A percentile compares a stretch with the other conserved stretches of the same genome.
phyloP scores from a whole-genome alignment of 1,284 basidiomycete species.

The Taiwanofungus camphoratus region DNA sequence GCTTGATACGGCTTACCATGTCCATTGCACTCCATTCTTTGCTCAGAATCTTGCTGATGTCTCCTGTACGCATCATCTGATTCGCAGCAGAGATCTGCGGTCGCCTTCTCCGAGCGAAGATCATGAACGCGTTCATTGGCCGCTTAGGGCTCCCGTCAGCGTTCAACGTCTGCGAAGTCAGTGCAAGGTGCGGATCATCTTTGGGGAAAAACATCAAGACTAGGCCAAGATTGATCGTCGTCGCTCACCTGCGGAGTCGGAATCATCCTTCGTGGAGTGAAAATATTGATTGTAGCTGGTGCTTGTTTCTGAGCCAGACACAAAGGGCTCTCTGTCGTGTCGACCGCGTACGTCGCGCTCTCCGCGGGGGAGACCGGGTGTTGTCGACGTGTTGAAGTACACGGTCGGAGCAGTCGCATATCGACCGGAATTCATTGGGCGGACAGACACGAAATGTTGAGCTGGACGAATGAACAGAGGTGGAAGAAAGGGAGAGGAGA shows the following conservation, averaged over 20 bases:
- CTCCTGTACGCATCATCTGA: conserved; percentile 79
- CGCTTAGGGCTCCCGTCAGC: conserved; percentile 80
- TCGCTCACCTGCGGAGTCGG: conserved; percentile 16
- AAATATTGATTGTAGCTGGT: conserved; percentile 17
- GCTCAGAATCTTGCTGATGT: conserved; percentile 77
- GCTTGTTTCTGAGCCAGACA: conserved; percentile 20
- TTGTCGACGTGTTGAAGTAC: conserved; percentile 18
- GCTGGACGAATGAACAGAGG: not conserved
- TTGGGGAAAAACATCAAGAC: not conserved
- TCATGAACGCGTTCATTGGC: conserved; percentile 89
- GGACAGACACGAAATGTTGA: not conserved
- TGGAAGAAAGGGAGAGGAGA: not conserved
- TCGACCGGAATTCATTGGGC: conserved; percentile 22
- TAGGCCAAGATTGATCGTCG: not conserved
- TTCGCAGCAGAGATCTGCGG: conserved; percentile 78
- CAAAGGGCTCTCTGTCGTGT: conserved; percentile 23
- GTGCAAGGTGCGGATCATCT: conserved; percentile 46
- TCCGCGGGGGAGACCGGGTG: conserved; percentile 12
- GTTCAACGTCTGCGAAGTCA: conserved; percentile 74
- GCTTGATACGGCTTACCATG: conserved; percentile 39
- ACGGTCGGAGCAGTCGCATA: too few species aligned
- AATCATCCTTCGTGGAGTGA: conserved; percentile 16
- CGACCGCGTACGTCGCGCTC: conserved; percentile 18
- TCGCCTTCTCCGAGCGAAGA: conserved; percentile 73
- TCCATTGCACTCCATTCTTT: conserved; percentile 77